These are phyloP conservation scores for Symbiodinium natans DNA, from an alignment of 73 alveolate genomes.

Conservation along the genomic window DNA sequence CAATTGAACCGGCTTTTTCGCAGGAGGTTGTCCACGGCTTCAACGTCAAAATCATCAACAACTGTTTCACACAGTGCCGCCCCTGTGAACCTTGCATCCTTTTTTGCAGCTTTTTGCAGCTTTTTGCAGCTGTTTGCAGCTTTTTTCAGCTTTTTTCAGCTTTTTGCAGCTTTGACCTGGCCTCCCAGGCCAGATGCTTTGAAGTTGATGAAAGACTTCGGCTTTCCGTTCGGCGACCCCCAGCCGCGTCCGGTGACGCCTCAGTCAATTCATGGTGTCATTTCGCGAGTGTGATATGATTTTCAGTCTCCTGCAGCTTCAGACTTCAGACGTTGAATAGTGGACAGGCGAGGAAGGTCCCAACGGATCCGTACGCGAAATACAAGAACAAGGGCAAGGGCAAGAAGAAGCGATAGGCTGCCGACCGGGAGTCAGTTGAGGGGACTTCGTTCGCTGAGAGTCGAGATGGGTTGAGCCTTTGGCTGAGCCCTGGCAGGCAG, in stretches of 20 bases:
- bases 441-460: no score
- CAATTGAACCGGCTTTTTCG: background rate
- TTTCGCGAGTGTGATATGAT: background rate
- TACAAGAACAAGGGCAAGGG: slow-evolving; percentile 75
- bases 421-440: background rate
- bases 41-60: slow-evolving; percentile 67
- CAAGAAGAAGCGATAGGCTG: slow-evolving; percentile 86
- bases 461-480: background rate
- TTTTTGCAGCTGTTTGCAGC: background rate
- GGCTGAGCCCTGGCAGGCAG: background rate
- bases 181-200: slow-evolving; percentile 57
- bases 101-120: no score
- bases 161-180: background rate
- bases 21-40: slow-evolving; percentile 83
- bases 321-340: background rate
- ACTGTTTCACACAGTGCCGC: slow-evolving; percentile 71
- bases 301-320: background rate
- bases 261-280: background rate
- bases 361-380: slow-evolving; percentile 54
- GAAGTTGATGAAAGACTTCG: slow-evolving; percentile 82
- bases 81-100: no score
- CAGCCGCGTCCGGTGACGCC: background rate
- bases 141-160: background rate
- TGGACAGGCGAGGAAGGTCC: background rate
- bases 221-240: slow-evolving; percentile 69